Evolutionary conservation across 1,284 basidiomycete genomes (phyloP).

Genomic region (Fomitopsis schrenkii): DNA sequence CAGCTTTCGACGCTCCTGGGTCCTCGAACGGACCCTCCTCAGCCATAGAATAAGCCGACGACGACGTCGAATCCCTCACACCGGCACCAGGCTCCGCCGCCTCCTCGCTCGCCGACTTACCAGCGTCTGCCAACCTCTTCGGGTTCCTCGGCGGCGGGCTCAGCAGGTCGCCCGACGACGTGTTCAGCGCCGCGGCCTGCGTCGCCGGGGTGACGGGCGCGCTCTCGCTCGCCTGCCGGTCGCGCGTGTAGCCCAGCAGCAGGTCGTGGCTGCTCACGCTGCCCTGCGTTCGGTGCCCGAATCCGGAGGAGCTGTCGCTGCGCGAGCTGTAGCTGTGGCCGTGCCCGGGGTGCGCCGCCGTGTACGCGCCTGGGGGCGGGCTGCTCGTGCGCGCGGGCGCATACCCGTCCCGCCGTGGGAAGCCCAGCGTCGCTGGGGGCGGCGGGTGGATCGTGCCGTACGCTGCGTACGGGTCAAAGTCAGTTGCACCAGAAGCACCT

Average conservation of each 20-base stretch:
- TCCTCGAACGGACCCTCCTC: slow-evolving; percentile 43
- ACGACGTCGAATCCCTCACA: slow-evolving; percentile 25
- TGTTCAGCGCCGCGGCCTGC: slow-evolving; percentile 11
- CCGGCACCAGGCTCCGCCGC: slow-evolving; percentile 44
- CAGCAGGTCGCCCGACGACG: slow-evolving; percentile 22
- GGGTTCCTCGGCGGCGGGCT: slow-evolving; percentile 45
- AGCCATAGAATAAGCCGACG: slow-evolving; percentile 28
- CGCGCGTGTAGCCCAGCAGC: slow-evolving; percentile 41
- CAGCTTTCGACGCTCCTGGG: slow-evolving; percentile 52
- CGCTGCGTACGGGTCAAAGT: slow-evolving; percentile 55
- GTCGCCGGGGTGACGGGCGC: slow-evolving; percentile 17
- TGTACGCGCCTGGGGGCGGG: slow-evolving; percentile 35
- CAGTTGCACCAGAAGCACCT: slow-evolving; percentile 25
- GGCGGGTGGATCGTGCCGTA: slow-evolving; percentile 31
- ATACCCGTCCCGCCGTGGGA: slow-evolving; percentile 35
- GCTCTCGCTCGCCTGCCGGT: slow-evolving; percentile 20
- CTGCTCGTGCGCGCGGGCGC: slow-evolving; percentile 40
- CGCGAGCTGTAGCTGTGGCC: slow-evolving; percentile 25
- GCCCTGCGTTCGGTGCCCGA: slow-evolving; percentile 35
- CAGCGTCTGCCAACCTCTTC: slow-evolving; percentile 15
- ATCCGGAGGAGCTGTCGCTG: slow-evolving; percentile 14
- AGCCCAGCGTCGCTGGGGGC: slow-evolving; percentile 24
- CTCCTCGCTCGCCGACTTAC: slow-evolving; percentile 16
- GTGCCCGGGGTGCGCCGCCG: slow-evolving; percentile 11
- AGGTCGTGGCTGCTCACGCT: slow-evolving; percentile 64